Percentiles rank a stretch among this genome's conserved stretches.
These are phyloP conservation scores for Penicillium sp. DNA, from an alignment of 2,329 filamentous ascomycete genomes.

Conservation along the genomic window DNA sequence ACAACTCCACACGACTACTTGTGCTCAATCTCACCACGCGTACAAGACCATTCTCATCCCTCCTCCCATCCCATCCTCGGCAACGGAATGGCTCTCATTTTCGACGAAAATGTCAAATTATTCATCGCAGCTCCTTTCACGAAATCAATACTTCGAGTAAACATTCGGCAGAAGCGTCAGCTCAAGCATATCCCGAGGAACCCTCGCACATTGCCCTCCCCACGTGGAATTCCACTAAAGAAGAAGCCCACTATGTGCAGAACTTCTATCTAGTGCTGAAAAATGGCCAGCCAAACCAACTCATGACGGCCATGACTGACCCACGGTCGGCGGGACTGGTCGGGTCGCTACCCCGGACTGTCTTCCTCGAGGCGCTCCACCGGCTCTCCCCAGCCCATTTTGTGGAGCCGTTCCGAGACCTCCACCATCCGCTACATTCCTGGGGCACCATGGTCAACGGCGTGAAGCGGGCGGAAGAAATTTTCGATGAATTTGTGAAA, in stretches of 20 bases:
- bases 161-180: background rate
- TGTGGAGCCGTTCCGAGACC: conserved; percentile 45
- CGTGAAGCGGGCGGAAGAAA: conserved; percentile 35
- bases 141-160: background rate
- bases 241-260: conserved; percentile 12
- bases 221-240: conserved; percentile 11
- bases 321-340: conserved; percentile 31
- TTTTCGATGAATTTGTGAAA: conserved; percentile 42
- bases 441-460: conserved; percentile 45
- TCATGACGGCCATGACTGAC: conserved; percentile 38
- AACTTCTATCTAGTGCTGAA: conserved; percentile 30
- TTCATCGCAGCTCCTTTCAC: background rate
- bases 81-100: background rate
- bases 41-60: conserved; percentile 5
- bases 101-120: background rate
- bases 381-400: conserved; percentile 59
- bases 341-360: conserved; percentile 50
- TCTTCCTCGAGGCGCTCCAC: conserved; percentile 63
- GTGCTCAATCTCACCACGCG: background rate
- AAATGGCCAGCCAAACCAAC: conserved; percentile 41
- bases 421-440: conserved; percentile 53
- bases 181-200: background rate
- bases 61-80: background rate
- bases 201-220: background rate
- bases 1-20: conserved; percentile 6